phyloP scores from a whole-genome alignment of 768 basidiomycete genomes.

The Lactarius akahatsu region DNA sequence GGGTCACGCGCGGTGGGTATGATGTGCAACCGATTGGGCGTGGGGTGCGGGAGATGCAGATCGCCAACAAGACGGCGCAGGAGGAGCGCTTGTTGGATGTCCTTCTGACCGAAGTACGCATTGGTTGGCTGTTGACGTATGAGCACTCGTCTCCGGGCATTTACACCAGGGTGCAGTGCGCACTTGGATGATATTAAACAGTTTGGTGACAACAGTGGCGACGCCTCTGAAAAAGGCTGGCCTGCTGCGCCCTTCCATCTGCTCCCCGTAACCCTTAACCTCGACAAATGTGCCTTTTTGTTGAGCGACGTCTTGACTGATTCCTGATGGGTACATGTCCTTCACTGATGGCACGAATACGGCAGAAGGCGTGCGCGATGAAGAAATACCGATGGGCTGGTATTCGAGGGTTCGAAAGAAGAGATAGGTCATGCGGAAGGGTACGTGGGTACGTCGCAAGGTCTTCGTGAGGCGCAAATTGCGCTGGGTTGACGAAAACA shows the following conservation, averaged over 20 bases:
- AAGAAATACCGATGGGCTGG: slow-evolving; percentile 26
- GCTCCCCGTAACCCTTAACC: slow-evolving; percentile 84
- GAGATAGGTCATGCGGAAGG: slow-evolving; percentile 67
- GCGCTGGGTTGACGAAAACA: slow-evolving; percentile 97
- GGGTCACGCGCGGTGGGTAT: slow-evolving; percentile 79
- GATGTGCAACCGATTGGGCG: slow-evolving; percentile 73
- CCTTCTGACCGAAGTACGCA: slow-evolving; percentile 97
- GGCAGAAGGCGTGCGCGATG: slow-evolving; percentile 51
- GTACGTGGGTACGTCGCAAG: slow-evolving; percentile 89
- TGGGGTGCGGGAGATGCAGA: slow-evolving; percentile 77
- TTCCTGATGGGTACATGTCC: slow-evolving; percentile 94
- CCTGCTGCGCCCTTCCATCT: slow-evolving; percentile 88
- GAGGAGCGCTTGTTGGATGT: slow-evolving; percentile 93
- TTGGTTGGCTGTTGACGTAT: slow-evolving; percentile 66
- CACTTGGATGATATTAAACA: slow-evolving; percentile 91
- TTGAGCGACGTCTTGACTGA: slow-evolving; percentile 65
- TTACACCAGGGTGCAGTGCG: slow-evolving; percentile 29
- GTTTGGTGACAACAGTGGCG: slow-evolving; percentile 90
- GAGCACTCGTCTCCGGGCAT: slow-evolving; percentile 2
- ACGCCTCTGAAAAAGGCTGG: slow-evolving; percentile 96
- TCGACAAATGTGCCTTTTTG: slow-evolving; percentile 92
- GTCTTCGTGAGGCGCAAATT: slow-evolving; percentile 96
- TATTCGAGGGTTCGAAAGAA: slow-evolving; percentile 45
- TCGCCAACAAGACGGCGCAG: slow-evolving; percentile 77
- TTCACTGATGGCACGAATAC: slow-evolving; percentile 77